phyloP scores from a whole-genome alignment of 2,329 filamentous ascomycete species.

The Daldinia sp. region DNA sequence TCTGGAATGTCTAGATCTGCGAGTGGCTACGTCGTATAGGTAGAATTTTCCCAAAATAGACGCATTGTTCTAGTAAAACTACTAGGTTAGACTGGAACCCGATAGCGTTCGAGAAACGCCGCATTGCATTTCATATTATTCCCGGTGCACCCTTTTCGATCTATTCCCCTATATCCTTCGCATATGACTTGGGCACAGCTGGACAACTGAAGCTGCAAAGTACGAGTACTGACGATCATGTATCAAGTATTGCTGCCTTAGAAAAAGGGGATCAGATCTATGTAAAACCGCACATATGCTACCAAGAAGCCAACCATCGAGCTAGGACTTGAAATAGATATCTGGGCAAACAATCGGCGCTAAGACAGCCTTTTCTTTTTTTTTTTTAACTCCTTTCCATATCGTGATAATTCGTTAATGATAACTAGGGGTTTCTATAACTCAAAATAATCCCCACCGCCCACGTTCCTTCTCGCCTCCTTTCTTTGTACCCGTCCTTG shows the following conservation, averaged over 20 bases:
- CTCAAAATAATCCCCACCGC: conserved; percentile 60
- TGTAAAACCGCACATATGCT: conserved; percentile 20
- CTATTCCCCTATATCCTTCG: too few species aligned
- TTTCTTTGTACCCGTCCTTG: conserved; percentile 41
- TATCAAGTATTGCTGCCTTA: conserved; percentile 12
- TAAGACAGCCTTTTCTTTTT: conserved; percentile 20
- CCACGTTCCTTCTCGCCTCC: conserved; percentile 53
- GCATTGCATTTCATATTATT: too few species aligned
- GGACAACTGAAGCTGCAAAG: background rate
- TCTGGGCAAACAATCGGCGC: conserved; percentile 28
- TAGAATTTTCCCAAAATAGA: too few species aligned
- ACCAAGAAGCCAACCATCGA: conserved; percentile 20
- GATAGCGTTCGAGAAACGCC: too few species aligned
- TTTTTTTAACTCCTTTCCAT: conserved; percentile 30
- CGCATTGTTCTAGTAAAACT: too few species aligned
- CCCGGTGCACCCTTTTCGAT: too few species aligned
- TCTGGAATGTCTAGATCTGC: background rate
- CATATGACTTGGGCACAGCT: background rate
- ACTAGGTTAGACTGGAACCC: too few species aligned
- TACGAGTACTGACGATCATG: background rate
- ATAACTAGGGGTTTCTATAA: conserved; percentile 5
- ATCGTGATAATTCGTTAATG: conserved; percentile 35
- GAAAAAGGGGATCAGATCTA: conserved; percentile 31
- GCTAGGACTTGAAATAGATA: conserved; percentile 29
- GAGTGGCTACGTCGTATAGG: too few species aligned